These are phyloP conservation scores for Chaetomium tenue DNA, from an alignment of 495 filamentous ascomycete species.

Conservation along the genomic window DNA sequence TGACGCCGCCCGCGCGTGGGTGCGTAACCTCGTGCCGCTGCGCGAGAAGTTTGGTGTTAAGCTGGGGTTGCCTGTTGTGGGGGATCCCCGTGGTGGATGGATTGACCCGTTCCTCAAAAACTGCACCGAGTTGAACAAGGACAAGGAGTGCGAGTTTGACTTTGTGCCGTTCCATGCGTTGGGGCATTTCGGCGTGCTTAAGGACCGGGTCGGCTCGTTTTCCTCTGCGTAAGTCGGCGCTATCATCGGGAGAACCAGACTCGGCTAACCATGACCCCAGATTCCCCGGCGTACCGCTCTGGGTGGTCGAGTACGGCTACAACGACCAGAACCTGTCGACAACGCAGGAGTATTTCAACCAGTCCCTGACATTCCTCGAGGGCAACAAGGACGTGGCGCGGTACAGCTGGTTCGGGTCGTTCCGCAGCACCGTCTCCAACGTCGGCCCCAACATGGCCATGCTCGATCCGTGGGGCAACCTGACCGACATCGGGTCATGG, in stretches of 20 bases:
- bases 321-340: conserved; percentile 42
- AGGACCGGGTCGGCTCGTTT: conserved; percentile 39
- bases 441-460: conserved; percentile 58
- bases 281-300: conserved; percentile 52
- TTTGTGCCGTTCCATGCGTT: conserved; percentile 69
- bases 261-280: conserved; percentile 11
- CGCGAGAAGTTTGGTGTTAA: conserved; percentile 46
- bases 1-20: conserved; percentile 57
- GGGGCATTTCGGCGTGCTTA: conserved; percentile 57
- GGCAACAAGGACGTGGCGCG: conserved; percentile 46
- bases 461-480: conserved; percentile 50
- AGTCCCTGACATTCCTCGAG: conserved; percentile 53
- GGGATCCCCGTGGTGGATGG: conserved; percentile 54
- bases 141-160: conserved; percentile 51
- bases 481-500: conserved; percentile 62
- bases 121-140: conserved; percentile 31
- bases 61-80: conserved; percentile 50
- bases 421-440: conserved; percentile 56
- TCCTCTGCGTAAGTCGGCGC: conserved; percentile 26
- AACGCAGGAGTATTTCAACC: conserved; percentile 58
- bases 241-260: background rate
- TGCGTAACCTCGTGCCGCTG: conserved; percentile 57
- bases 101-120: conserved; percentile 54
- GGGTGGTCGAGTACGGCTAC: conserved; percentile 60
- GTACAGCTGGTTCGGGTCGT: conserved; percentile 66